Evolutionary conservation across 2,329 filamentous ascomycete species (phyloP), one percentile per base, ranked within the genome.

Genomic region (Knufia fluminis): DNA sequence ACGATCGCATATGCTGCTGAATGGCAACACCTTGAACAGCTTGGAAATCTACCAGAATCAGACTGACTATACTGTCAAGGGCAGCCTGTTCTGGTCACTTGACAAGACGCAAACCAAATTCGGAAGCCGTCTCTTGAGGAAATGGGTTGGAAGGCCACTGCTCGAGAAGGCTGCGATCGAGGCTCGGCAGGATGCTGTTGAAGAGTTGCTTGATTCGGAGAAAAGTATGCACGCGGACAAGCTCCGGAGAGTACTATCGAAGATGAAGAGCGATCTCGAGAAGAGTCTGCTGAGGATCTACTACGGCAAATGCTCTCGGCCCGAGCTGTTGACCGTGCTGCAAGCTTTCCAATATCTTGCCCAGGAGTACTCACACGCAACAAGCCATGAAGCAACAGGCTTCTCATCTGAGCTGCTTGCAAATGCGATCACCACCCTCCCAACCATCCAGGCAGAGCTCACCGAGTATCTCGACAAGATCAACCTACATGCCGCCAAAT

Each of bases 11-110:
- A 97, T 98, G 92, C 74, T 97, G 3, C 73, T 98, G 52, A 96
- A 94, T 62, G 92, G 91, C 39, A 98, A 95, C 48, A 96, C 91
- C 0, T 71, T 98, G 32, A 91, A 88, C 43, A 95, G 88, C 60
- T 76, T 98, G 10, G 92, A 98, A 64, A 88, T 98, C 1, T 98
- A 96, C 63, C 85, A 90, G 53, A 98, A 98, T 57, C 82, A 89
- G 60, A 97, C 91, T 0, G 90, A 97, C 62, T 79, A 90, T 60
- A 78, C 80, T 0, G 80, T 85, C 51, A 90, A 85, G 60, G 92
- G 92, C 2, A 96, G 90, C 64, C 73, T 98, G 3, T 90, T 97
- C 66, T 98, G 92, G 92, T 87, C 89, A 0, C 75, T 98, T 36
- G 87, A 98, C 68, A 88, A 92, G 59, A 97, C 92, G 0, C 78